Base-by-base conservation (phyloP, 148 eudicot species). In the Nyssa sinensis region DNA sequence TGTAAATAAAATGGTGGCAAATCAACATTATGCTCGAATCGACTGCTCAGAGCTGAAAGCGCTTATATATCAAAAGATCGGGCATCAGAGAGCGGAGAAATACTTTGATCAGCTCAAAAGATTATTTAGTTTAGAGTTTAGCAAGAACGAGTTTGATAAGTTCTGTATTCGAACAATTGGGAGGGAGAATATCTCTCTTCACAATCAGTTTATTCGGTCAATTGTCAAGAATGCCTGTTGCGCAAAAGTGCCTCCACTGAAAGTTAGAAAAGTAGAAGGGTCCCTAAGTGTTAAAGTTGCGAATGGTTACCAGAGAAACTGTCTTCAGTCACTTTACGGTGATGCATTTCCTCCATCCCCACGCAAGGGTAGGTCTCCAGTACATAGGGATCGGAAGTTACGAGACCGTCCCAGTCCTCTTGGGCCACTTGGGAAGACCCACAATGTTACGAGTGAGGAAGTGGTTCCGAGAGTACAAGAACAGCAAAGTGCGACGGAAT, bases 331-430 rank as follows among this genome's bases (percentile, higher is more conserved):
- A 1, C 75, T 77, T 19, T 79, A 72, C 49, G 78, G 84, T 25
- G 85, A 79, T 65, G 60, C 70, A 55, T 80, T 82, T 64, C 81
- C 83, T 68, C 74, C 69, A 49, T 81, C 87, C 31, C 87, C 87
- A 64, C 81, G 84, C 30, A 85, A 84, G 69, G 64, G 78, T 53
- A 77, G 87, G 58, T 82, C 87, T 62, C 78, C 78, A 34, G 58
- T 70, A 16, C 61, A 29, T 62, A 75, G 86, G 66, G 79, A 75
- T 47, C 77, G 81, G 19, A 84, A 77, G 55, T 78, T 70, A 39
- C 68, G 76, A 57, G 88, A 86, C 34, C 79, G 87, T 32, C 83
- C 83, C 19, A 86, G 86, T 74, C 86, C 86, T 11, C 79, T 86
- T 44, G 86, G 90, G 12, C 86, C 86, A 11, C 84, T 76, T 19